Evolutionary conservation across 2,329 filamentous ascomycete species (phyloP).

Genomic region (Endoconidiophora polonica): DNA sequence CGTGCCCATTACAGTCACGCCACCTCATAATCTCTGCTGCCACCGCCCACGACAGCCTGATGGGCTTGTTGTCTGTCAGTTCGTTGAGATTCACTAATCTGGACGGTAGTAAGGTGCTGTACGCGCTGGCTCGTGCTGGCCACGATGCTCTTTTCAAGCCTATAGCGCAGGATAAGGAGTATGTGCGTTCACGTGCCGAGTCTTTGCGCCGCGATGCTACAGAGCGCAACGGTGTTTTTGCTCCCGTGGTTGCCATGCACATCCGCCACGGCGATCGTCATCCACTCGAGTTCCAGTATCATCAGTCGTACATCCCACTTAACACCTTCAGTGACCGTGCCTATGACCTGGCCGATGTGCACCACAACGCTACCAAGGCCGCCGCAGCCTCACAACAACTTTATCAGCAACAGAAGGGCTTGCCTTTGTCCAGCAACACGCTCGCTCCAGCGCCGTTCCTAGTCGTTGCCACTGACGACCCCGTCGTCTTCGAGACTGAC

Average conservation of each 20-base stretch:
- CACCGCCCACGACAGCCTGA: conserved; percentile 40
- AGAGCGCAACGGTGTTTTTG: conserved; percentile 30
- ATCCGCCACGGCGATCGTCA: conserved; percentile 67
- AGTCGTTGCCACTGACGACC: conserved; percentile 67
- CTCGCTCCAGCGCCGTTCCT: conserved; percentile 26
- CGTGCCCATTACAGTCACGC: conserved; percentile 58
- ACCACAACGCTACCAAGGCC: conserved; percentile 25
- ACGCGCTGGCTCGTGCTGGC: conserved; percentile 48
- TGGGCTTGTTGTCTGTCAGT: conserved; percentile 26
- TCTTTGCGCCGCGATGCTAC: conserved; percentile 14
- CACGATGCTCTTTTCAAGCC: conserved; percentile 63
- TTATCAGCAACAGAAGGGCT: conserved; percentile 14
- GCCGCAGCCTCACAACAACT: conserved; percentile 20
- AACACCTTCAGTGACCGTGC: conserved; percentile 49
- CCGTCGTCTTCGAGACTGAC: conserved; percentile 49
- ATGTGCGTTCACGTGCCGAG: conserved; percentile 42
- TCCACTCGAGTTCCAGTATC: conserved; percentile 61
- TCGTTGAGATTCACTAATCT: conserved; percentile 16
- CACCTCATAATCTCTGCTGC: conserved; percentile 60
- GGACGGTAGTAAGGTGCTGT: conserved; percentile 44
- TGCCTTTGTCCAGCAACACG: neutral
- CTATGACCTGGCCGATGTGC: conserved; percentile 33
- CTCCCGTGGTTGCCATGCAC: conserved; percentile 48
- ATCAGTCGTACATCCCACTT: conserved; percentile 60
- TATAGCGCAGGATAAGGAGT: conserved; percentile 44